phyloP scores from a whole-genome alignment of 2,329 filamentous ascomycete species.

The Fusarium torulosum region DNA sequence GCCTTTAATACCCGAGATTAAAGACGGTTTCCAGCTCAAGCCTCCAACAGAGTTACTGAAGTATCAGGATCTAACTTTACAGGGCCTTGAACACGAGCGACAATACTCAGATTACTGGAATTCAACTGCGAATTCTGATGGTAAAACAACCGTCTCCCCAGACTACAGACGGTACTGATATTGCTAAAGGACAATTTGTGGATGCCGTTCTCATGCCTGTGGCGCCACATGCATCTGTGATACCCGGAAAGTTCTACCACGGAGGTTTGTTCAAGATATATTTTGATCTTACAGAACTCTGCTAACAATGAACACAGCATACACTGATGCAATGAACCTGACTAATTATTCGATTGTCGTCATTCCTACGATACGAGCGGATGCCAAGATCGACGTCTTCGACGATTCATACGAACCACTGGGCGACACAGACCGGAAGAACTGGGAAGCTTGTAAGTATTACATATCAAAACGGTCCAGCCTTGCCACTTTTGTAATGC shows the following conservation, averaged over 20 bases:
- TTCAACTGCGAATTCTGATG: slow-evolving; percentile 62
- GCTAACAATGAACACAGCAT: slow-evolving; percentile 36
- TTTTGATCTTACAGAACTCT: accelerated
- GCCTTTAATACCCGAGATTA: slow-evolving; percentile 58
- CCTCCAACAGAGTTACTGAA: slow-evolving; percentile 45
- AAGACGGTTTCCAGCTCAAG: slow-evolving; percentile 47
- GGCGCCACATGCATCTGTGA: slow-evolving; percentile 63
- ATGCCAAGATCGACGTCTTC: slow-evolving; percentile 62
- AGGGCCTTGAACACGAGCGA: slow-evolving; percentile 67
- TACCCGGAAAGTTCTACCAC: slow-evolving; percentile 60
- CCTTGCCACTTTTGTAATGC: not conserved
- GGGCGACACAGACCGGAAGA: slow-evolving; percentile 57
- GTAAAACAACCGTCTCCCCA: slow-evolving; percentile 48
- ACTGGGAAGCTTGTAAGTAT: slow-evolving; percentile 62
- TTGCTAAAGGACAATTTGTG: slow-evolving; percentile 58
- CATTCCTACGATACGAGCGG: slow-evolving; percentile 67
- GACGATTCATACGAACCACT: slow-evolving; percentile 55
- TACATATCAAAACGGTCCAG: accelerated
- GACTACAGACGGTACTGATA: not conserved
- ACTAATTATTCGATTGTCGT: slow-evolving; percentile 67
- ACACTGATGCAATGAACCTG: slow-evolving; percentile 61
- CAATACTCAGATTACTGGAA: slow-evolving; percentile 75
- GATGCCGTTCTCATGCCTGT: slow-evolving; percentile 67
- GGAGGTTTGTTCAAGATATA: slow-evolving; percentile 16
- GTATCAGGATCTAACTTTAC: slow-evolving; percentile 62